Base-by-base conservation (phyloP, 805 yeast genomes). In the Metschnikowia lachancei region DNA sequence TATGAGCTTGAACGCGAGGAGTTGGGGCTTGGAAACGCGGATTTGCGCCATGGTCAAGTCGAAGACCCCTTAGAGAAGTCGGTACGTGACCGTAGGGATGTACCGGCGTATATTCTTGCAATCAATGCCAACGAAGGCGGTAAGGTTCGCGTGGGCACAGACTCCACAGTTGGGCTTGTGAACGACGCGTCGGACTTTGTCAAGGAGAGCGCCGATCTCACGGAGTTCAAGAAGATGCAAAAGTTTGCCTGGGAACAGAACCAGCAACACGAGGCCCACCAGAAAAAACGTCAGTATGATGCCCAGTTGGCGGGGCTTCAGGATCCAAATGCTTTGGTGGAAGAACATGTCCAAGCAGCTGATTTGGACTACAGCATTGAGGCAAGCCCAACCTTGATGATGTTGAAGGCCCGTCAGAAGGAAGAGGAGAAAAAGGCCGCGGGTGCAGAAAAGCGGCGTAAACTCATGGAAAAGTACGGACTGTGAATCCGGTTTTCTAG, bases 71-170 rank as follows among this genome's bases (percentile, higher is more conserved):
- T 64, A 59, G 68, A 75, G 61, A 59, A 69, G 67, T 43, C 77
- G 8, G 75, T 85, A 0, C 66, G 96, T 40, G 80, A 85, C 28
- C 61, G 91, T 44, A 85, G 82, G 50, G 96, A 89, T 58, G 80
- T 80, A 33, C 95, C 96, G 1, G 52, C n/a, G 64, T 80, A 51
- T 80, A 88, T 70, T 58, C 80, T 56, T 67, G 79, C 59, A 74
- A 82, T 63, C 49, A 48, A 56, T 26, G 39, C 58, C 22, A 58
- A 55, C 43, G 58, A 52, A 39, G 57, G 58, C 19, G 53, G 63
- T 39, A 75, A 72, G 35, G 62, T 76, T 7, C 65, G 83, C 45
- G 18, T 66, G 51, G 44, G 61, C 39, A 56, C 56, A 18, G 64
- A 65, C 47, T 59, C 63, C 4, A 55, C 57, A 1, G 56, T 51